These are phyloP conservation scores for Botrytis elliptica DNA, from an alignment of 2,329 filamentous ascomycete genomes.

Conservation along the genomic window DNA sequence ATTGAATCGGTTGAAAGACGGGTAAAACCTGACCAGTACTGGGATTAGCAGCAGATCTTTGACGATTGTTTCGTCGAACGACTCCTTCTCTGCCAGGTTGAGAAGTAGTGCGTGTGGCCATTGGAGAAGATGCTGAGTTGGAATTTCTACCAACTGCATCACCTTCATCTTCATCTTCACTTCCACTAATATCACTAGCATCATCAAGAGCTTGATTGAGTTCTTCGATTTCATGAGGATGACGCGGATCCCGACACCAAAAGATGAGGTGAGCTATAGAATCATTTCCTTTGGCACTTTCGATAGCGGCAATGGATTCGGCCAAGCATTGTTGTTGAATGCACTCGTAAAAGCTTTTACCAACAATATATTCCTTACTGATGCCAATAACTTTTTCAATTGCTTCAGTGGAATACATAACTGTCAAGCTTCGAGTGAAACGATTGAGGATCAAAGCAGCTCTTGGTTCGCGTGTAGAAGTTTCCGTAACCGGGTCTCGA, in stretches of 20 bases:
- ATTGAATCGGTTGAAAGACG: constrained; percentile 54
- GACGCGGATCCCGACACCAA: constrained; percentile 73
- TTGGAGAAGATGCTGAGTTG: constrained; percentile 42
- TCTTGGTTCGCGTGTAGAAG: constrained; percentile 69
- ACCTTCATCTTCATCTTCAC: constrained; percentile 44
- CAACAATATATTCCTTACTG: constrained; percentile 64
- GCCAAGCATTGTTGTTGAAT: constrained; percentile 75
- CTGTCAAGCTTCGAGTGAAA: constrained; percentile 76
- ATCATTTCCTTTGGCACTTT: constrained; percentile 85
- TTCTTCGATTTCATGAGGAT: constrained; percentile 47
- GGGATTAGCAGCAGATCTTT: not conserved
- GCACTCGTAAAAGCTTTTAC: constrained; percentile 83
- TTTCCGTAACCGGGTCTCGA: constrained; percentile 53
- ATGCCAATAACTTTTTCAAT: constrained; percentile 75
- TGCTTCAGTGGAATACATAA: constrained; percentile 84
- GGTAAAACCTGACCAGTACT: constrained; percentile 30
- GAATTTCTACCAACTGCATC: constrained; percentile 32
- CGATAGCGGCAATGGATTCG: constrained; percentile 75
- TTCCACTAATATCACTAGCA: constrained; percentile 44
- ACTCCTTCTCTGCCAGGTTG: constrained; percentile 36
- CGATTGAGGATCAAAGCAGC: constrained; percentile 83
- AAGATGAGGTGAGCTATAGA: constrained; percentile 89
- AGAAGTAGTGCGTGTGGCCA: constrained; percentile 33
- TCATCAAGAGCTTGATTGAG: constrained; percentile 46
- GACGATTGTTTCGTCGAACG: constrained; percentile 27